Base-by-base conservation (phyloP, 352 stramenopile genomes). In the Thraustotheca clavata region DNA sequence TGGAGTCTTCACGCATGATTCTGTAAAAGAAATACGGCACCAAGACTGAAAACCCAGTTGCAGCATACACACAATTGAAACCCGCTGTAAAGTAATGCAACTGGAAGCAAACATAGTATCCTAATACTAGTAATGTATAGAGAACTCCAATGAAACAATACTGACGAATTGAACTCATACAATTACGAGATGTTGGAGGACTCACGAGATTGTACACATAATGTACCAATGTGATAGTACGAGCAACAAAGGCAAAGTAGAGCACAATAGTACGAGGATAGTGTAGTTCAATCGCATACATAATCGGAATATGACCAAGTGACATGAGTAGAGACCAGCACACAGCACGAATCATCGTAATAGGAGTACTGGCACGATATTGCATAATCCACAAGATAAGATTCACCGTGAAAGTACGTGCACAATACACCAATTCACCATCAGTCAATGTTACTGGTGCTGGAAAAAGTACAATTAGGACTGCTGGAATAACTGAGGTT, bases 11-110 rank as follows among this genome's bases (percentile, higher is more conserved):
- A 31, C 43, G 43, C 9, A 52, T 18, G n/a, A 52, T 52, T 9
- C 34, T 52, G 43, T 52, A 52, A 20, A 52, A 24, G n/a, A 14
- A 52, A 18, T 14, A 18, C 43, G 43, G 43, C 43, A 18, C 12
- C 16, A 52, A 52, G 43, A 52, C 11, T 9, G 34, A 18, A 31
- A 52, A 52, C 24, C 43, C 7, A 9, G 43, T 35, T 2, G 43
- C 43, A 2, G 43, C 43, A 18, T 52, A 52, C 43, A 52, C 43
- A 18, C 43, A 52, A 31, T 52, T 52, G 43, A 20, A 24, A 11
- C 43, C 43, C 9, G n/a, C n/a, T 31, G n/a, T 31, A 24, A 52
- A 52, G 43, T 52, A 52, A 31, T 52, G 43, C 24, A 35, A 52
- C 43, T 52, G 31, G 43, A 52, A 52, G 11, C 14, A 9, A 24